Base-by-base conservation (phyloP, 345 rosid genomes). In the Linum tenue region DNA sequence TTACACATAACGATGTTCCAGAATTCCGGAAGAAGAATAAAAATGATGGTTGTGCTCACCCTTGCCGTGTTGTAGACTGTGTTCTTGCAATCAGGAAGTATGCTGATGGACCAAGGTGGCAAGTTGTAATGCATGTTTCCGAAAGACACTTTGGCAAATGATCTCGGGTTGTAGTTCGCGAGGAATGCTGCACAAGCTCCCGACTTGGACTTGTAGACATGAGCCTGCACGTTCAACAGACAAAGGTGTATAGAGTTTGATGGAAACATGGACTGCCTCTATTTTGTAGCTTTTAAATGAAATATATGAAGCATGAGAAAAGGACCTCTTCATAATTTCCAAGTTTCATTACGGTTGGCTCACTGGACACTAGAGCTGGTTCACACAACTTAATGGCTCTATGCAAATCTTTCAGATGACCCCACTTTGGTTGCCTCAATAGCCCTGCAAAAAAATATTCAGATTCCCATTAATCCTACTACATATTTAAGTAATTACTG, bases 51-150 rank as follows among this genome's bases (percentile, higher is more conserved):
- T 17, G 39, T 59, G 39, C 85, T 80, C 67, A 91, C 99, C 86
- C 95, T 82, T 72, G 98, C 99, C 60, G 99, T 95, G 84, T 95
- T 91, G 82, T 91, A 95, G 44, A 82, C 96, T 3, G 98, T 95
- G 79, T 89, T 91, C 85, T 87, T 87, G 91, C 98, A 95, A 80
- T 91, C 98, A 7, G 97, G 98, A 64, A 95, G 96, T 74, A 95
- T 87, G 80, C 99, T 95, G 64, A 95, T 81, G 70, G 99, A 91
- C 99, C 99, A 95, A 5, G 99, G 96, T 73, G 99, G 99, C 55
- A 95, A 77, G 74, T 91, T 86, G 76, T 89, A 91, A 77, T 91
- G 97, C 83, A 67, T 84, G 71, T 73, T 81, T 62, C 90, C 69
- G 39, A 87, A 95, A 55, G 94, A 65, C 66, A 95, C 98, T 74